Evolutionary conservation across 1,284 basidiomycete genomes (phyloP).

Genomic region (Lignosus rhinocerotis): DNA sequence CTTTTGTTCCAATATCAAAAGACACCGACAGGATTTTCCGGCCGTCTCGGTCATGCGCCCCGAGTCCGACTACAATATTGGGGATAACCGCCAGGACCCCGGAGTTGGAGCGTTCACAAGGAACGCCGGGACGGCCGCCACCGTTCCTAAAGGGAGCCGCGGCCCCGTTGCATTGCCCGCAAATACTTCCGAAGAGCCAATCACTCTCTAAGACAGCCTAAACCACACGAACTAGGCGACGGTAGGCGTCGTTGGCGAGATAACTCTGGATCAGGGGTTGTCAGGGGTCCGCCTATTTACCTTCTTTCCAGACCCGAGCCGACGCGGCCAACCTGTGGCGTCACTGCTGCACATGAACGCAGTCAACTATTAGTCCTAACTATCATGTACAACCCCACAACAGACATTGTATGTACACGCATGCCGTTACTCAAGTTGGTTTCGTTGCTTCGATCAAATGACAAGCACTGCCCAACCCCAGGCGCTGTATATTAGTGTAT

Average conservation of each 20-base stretch:
- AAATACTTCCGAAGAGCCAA: conserved; percentile 10
- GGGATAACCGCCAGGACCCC: conserved; percentile 1
- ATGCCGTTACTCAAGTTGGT: no score
- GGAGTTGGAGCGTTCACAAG: neutral
- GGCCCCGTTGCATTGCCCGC: neutral
- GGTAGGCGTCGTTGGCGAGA: neutral
- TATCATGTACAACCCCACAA: no score
- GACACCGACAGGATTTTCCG: conserved; percentile 14
- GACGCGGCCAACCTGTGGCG: neutral
- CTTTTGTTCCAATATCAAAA: conserved; percentile 5
- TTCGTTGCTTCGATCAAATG: no score
- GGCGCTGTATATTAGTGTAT: no score
- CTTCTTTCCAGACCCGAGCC: neutral
- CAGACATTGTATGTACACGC: no score
- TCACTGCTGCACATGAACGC: neutral
- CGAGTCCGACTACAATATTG: neutral
- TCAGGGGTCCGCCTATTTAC: conserved; percentile 9
- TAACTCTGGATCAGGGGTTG: conserved; percentile 12
- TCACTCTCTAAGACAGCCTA: neutral
- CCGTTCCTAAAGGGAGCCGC: neutral
- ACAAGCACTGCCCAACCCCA: no score
- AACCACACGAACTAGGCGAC: neutral
- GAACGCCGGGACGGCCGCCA: neutral
- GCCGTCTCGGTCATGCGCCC: conserved; percentile 9
- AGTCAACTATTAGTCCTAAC: neutral